Evolutionary conservation across 768 basidiomycete genomes (phyloP).

Genomic region (Asterophora parasitica): DNA sequence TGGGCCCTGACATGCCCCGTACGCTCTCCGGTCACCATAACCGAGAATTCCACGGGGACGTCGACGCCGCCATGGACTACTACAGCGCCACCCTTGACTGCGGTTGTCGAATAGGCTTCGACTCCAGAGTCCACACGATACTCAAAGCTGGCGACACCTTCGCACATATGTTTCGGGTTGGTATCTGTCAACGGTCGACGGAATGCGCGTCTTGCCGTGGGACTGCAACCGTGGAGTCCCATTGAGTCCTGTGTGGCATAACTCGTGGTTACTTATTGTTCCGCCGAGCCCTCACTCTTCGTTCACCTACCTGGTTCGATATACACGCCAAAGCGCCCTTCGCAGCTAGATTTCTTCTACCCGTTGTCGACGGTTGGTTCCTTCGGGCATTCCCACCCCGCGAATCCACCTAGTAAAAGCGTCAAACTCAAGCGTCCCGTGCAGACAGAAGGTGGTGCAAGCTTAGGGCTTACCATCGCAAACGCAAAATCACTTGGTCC

Average conservation of each 20-base stretch:
- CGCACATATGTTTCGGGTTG: background rate
- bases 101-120: background rate
- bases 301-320: slow-evolving; percentile 2
- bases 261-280: slow-evolving; percentile 1
- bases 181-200: background rate
- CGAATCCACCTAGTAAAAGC: too few relatives aligned
- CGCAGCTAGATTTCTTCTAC: too few relatives aligned
- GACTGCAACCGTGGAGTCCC: background rate
- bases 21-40: background rate
- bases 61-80: background rate
- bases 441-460: too few relatives aligned
- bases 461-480: too few relatives aligned
- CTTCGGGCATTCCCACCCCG: too few relatives aligned
- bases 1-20: background rate
- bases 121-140: background rate
- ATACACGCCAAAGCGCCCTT: background rate
- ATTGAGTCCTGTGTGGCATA: background rate
- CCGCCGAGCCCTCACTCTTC: slow-evolving; percentile 11
- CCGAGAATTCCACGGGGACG: background rate
- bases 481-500: background rate
- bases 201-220: background rate
- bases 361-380: background rate
- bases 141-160: background rate
- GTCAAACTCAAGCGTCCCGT: too few relatives aligned
- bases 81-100: background rate